phyloP scores from a whole-genome alignment of 164 flowering plant species.

The Paratinospora sagittata region DNA sequence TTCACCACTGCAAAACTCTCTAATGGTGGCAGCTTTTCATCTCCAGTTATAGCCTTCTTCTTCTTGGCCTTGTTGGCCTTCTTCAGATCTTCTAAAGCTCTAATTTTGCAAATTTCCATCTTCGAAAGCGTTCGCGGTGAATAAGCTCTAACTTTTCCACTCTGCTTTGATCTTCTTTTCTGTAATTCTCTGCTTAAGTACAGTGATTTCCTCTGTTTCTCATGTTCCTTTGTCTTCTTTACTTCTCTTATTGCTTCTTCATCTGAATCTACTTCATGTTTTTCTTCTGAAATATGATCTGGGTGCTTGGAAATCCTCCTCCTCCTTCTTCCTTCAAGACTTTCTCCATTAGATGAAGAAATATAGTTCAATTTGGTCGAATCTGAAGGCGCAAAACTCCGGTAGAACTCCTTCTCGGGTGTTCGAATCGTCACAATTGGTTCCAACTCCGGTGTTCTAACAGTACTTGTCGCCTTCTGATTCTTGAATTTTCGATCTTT shows the following conservation, averaged over 20 bases:
- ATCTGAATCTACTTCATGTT: constrained; percentile 5
- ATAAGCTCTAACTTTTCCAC: constrained; percentile 29
- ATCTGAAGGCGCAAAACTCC: constrained; percentile 7
- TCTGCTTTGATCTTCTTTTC: constrained; percentile 29
- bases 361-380: constrained; percentile 10
- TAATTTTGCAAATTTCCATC: constrained; percentile 50
- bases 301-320: constrained; percentile 2
- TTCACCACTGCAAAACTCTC: constrained; percentile 73
- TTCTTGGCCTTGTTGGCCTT: constrained; percentile 42
- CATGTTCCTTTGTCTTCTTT: constrained; percentile 28
- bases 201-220: constrained; percentile 40
- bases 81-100: constrained; percentile 61
- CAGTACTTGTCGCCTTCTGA: constrained; percentile 1
- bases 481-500: constrained; percentile 16
- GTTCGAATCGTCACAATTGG: constrained; percentile 11
- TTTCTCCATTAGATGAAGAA: constrained; percentile 14
- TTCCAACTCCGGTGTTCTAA: constrained; percentile 15
- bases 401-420: constrained; percentile 11
- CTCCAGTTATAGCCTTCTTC: constrained; percentile 7
- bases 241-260: constrained; percentile 24
- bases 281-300: constrained; percentile 12
- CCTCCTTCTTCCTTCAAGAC: neutral
- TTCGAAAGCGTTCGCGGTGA: constrained; percentile 53
- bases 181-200: constrained; percentile 27
- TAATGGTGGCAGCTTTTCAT: constrained; percentile 20